Evolutionary conservation across 1,284 basidiomycete species (phyloP).

Genomic region (Ceratobasidium sp.): DNA sequence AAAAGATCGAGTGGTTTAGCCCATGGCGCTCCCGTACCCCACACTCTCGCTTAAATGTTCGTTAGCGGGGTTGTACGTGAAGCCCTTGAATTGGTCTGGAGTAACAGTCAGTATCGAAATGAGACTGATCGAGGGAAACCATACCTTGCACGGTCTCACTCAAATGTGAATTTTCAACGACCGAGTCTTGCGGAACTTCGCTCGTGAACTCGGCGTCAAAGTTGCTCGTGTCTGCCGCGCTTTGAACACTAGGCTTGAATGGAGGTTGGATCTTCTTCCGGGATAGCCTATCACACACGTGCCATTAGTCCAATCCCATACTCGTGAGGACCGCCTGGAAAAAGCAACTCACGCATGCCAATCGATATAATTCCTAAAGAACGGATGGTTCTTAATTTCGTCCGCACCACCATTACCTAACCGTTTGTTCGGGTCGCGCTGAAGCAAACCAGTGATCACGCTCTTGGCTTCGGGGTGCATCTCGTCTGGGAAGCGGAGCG

Average conservation of each 20-base stretch:
- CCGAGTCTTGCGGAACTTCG: slow-evolving; percentile 90
- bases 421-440: slow-evolving; percentile 84
- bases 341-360: slow-evolving; percentile 69
- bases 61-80: slow-evolving; percentile 73
- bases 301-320: slow-evolving; percentile 21
- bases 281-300: slow-evolving; percentile 61
- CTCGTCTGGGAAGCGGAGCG: slow-evolving; percentile 90
- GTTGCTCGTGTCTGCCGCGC: slow-evolving; percentile 74
- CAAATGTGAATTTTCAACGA: slow-evolving; percentile 88
- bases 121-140: slow-evolving; percentile 40
- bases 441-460: slow-evolving; percentile 85
- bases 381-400: slow-evolving; percentile 95
- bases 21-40: slow-evolving; percentile 42
- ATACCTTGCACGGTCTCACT: slow-evolving; percentile 82
- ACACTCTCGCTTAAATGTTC: slow-evolving; percentile 60
- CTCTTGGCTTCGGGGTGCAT: slow-evolving; percentile 87
- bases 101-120: slow-evolving; percentile 40
- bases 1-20: slow-evolving; percentile 9
- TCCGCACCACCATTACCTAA: slow-evolving; percentile 92
- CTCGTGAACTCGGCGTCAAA: slow-evolving; percentile 95
- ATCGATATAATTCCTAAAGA: slow-evolving; percentile 94
- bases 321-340: no score
- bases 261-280: slow-evolving; percentile 97
- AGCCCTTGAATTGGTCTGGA: slow-evolving; percentile 83
- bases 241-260: slow-evolving; percentile 95